These are phyloP conservation scores for Diutina ranongensis DNA, from an alignment of 1,139 yeast genomes.

Conservation along the genomic window DNA sequence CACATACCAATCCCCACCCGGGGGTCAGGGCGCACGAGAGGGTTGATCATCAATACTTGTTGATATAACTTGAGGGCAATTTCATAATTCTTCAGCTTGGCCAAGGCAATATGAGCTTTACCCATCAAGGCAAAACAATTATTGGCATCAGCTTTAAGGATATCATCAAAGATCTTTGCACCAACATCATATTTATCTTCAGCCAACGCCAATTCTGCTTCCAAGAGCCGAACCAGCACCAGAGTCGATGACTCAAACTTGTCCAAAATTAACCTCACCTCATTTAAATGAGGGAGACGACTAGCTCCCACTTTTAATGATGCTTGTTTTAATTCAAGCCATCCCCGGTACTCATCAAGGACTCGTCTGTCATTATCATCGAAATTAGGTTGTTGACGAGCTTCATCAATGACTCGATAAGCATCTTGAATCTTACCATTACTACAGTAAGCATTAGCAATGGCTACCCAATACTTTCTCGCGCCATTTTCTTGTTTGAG, in stretches of 20 bases:
- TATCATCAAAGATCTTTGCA: conserved; percentile 45
- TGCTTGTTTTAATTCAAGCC: conserved; percentile 22
- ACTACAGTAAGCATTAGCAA: conserved; percentile 72
- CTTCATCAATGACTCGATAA: background rate
- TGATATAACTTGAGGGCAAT: conserved; percentile 77
- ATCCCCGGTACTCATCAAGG: background rate
- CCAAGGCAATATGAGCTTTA: conserved; percentile 70
- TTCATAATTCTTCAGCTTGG: conserved; percentile 47
- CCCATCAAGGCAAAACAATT: conserved; percentile 76
- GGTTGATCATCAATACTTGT: conserved; percentile 66
- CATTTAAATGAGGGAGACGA: background rate
- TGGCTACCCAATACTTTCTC: conserved; percentile 70
- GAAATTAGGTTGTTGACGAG: background rate
- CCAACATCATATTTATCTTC: conserved; percentile 53
- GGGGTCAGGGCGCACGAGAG: conserved; percentile 79
- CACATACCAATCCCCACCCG: conserved; percentile 92
- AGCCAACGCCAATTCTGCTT: conserved; percentile 6
- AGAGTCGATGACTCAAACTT: background rate
- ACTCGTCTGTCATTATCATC: background rate
- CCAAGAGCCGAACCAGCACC: background rate
- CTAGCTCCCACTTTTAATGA: background rate
- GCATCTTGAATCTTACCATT: conserved; percentile 53
- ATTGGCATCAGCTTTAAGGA: conserved; percentile 36
- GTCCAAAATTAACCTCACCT: background rate
- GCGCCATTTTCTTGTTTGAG: conserved; percentile 72